Percentiles rank a stretch among this genome's conserved stretches.
phyloP scores from a whole-genome alignment of 78 protist genomes.

The Thecamonas trahens region DNA sequence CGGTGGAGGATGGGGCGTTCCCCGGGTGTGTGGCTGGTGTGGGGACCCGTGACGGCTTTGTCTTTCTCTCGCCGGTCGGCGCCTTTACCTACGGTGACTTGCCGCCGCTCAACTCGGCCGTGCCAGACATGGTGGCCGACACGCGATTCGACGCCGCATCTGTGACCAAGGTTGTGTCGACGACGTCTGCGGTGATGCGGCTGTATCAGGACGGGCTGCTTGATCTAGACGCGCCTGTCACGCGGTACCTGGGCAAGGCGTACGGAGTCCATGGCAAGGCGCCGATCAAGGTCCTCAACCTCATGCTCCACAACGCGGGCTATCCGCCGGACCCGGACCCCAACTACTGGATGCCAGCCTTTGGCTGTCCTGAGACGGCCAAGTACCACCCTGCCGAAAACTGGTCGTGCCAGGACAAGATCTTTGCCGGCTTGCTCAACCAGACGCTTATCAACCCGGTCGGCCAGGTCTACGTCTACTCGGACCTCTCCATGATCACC shows the following conservation, averaged over 20 bases:
- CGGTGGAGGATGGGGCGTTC: not conserved
- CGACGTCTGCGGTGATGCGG: constrained; percentile 14
- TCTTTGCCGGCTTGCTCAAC: constrained; percentile 35
- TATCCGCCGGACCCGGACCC: constrained; percentile 65
- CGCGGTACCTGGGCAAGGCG: constrained; percentile 16
- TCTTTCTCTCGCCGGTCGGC: constrained; percentile 1
- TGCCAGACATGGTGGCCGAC: not conserved
- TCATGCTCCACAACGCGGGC: constrained; percentile 65
- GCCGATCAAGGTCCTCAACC: constrained; percentile 38
- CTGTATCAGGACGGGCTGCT: constrained; percentile 11
- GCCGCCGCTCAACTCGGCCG: constrained; percentile 2
- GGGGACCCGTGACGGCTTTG: not conserved
- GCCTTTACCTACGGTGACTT: constrained; percentile 11
- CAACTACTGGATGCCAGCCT: constrained; percentile 40
- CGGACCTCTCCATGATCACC: constrained; percentile 63
- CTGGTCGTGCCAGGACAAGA: constrained; percentile 46
- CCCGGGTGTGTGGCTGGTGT: not conserved
- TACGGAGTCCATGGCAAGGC: constrained; percentile 60
- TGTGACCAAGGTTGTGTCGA: constrained; percentile 13
- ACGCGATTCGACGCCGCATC: constrained; percentile 18
- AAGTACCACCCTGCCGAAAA: constrained; percentile 39
- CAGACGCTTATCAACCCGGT: constrained; percentile 44
- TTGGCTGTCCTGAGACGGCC: constrained; percentile 54
- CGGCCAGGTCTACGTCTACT: constrained; percentile 55
- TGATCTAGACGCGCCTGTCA: not conserved